These are phyloP conservation scores for Saturnispora hagleri DNA, from an alignment of 805 yeast species.

Conservation along the genomic window DNA sequence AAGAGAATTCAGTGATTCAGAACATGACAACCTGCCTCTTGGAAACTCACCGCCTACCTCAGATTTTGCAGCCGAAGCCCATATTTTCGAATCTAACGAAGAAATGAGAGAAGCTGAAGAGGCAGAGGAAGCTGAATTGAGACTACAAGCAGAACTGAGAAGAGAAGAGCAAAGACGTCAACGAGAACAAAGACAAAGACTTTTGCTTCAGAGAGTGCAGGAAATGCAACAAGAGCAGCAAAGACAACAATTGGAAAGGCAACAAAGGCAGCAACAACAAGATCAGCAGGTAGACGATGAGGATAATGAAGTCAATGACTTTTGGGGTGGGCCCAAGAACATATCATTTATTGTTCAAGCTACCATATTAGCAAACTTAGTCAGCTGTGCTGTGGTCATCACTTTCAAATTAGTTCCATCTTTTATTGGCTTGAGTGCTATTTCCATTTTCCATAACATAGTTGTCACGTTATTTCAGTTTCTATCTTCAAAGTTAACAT, in stretches of 20 bases:
- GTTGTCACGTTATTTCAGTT: neutral
- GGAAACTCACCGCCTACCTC: neutral
- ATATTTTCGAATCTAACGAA: neutral
- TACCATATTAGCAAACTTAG: constrained; percentile 18
- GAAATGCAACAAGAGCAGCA: neutral
- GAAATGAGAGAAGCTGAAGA: neutral
- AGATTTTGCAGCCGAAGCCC: neutral
- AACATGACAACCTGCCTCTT: neutral
- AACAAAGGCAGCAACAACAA: neutral
- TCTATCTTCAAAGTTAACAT: neutral
- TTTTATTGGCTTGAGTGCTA: constrained; percentile 17
- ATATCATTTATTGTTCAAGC: constrained; percentile 14
- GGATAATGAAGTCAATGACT: constrained; percentile 6
- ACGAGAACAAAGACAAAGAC: constrained; percentile 6
- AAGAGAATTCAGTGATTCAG: neutral
- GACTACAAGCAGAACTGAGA: constrained; percentile 9
- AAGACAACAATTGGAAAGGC: neutral
- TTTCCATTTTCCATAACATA: constrained; percentile 12
- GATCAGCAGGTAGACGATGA: constrained; percentile 4
- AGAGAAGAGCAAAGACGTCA: constrained; percentile 16
- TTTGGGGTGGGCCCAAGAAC: constrained; percentile 11
- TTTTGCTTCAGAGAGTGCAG: constrained; percentile 2
- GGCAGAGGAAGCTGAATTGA: neutral
- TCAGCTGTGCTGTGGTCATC: constrained; percentile 16
- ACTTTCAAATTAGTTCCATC: constrained; percentile 21